Conservation (phyloP, 371 early-diverging fungal genomes). For the Smittium mucronatum region DNA sequence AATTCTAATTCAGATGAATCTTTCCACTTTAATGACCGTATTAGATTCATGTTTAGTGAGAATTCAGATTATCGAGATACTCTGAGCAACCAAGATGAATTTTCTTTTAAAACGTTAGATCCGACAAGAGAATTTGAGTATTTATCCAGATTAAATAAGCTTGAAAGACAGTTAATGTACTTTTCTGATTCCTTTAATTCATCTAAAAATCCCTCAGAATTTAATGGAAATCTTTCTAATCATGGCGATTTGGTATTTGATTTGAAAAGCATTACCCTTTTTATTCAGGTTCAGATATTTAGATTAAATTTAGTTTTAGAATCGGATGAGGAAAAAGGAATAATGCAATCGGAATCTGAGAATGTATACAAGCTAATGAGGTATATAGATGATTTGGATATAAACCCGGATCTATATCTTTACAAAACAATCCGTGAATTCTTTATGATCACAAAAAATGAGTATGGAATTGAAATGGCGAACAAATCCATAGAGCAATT, state of each 20-base stretch:
- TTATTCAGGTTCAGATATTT: neutral
- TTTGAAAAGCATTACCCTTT: neutral
- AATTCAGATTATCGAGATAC: no score
- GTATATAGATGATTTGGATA: neutral
- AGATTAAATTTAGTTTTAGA: neutral
- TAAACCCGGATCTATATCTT: constrained; percentile 4
- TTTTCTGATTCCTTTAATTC: neutral
- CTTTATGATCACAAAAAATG: constrained; percentile 1
- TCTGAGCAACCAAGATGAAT: neutral
- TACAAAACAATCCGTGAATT: constrained; percentile 5
- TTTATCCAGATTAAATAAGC: neutral
- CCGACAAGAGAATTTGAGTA: neutral
- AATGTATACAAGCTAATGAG: neutral
- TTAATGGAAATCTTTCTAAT: neutral
- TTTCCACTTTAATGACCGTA: neutral
- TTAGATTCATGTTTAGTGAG: no score
- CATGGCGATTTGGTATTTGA: neutral
- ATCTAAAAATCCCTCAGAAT: neutral
- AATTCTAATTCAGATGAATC: neutral
- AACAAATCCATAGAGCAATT: constrained; percentile 1
- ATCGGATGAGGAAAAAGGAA: neutral
- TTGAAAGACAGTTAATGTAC: neutral
- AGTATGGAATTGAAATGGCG: constrained; percentile 1
- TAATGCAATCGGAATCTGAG: neutral
- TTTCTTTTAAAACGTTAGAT: neutral